These are phyloP conservation scores for Plasmodium inui DNA, from an alignment of 169 alveolate species.

Conservation along the genomic window DNA sequence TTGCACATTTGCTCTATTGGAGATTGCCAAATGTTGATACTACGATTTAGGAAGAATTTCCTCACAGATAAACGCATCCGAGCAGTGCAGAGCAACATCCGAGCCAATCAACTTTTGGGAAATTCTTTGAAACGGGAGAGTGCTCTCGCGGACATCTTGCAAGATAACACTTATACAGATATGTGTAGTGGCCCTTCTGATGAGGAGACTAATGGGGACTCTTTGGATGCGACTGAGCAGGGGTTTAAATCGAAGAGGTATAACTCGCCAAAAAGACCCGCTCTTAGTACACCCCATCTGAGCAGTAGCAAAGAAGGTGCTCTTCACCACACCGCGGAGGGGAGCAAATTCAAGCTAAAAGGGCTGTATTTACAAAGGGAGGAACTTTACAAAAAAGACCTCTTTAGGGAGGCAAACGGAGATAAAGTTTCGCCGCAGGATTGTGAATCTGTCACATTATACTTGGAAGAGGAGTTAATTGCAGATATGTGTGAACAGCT, in stretches of 20 bases:
- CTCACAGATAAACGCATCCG: neutral
- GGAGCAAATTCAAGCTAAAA: slow-evolving; percentile 4
- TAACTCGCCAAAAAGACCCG: neutral
- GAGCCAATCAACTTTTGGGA: neutral
- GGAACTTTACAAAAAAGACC: neutral
- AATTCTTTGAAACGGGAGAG: slow-evolving; percentile 14
- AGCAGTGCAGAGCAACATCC: slow-evolving; percentile 12
- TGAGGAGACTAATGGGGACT: neutral
- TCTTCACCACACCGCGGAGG: neutral
- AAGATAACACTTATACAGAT: neutral
- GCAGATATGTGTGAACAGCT: slow-evolving; percentile 3
- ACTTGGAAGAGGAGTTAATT: slow-evolving; percentile 28
- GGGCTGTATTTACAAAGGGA: slow-evolving; percentile 26
- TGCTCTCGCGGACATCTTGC: neutral
- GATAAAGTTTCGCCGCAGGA: neutral
- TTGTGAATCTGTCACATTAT: neutral
- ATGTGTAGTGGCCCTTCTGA: neutral
- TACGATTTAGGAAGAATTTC: slow-evolving; percentile 9
- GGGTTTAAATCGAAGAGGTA: neutral
- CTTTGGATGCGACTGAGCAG: neutral
- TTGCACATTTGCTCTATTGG: slow-evolving; percentile 63
- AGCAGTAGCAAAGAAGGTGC: neutral
- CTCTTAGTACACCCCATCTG: neutral
- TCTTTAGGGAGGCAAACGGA: neutral
- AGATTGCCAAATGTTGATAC: slow-evolving; percentile 72